A percentile compares a stretch with the other conserved stretches of the same genome.
phyloP scores from a whole-genome alignment of 2,329 filamentous ascomycete genomes.

The Thielaviopsis ethacetica region DNA sequence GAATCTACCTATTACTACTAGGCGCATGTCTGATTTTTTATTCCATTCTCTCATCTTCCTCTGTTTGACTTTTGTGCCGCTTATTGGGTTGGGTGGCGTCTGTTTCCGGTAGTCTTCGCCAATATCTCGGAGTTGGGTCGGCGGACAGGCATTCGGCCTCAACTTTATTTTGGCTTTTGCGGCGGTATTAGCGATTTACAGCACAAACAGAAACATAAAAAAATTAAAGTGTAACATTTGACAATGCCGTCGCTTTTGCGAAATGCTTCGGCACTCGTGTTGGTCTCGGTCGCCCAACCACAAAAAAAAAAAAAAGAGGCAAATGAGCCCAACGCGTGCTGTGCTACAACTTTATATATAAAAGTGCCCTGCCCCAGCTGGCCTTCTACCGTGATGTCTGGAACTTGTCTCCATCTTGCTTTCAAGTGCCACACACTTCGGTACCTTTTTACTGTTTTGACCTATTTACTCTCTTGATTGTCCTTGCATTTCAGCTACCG shows the following conservation, averaged over 20 bases:
- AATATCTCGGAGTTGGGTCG: conserved; percentile 10
- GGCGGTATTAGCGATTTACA: background rate
- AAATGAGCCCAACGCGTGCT: too few species aligned
- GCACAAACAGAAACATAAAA: background rate
- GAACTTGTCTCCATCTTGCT: too few species aligned
- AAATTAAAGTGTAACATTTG: too few species aligned
- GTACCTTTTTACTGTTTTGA: background rate
- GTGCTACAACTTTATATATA: too few species aligned
- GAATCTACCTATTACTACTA: background rate
- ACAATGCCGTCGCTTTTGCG: too few species aligned
- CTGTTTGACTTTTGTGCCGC: background rate
- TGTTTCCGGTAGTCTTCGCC: conserved; percentile 3
- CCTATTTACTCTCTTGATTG: background rate
- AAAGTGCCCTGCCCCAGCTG: too few species aligned
- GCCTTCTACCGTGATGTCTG: too few species aligned
- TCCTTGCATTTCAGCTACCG: background rate
- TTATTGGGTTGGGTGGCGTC: background rate
- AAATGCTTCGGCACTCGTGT: too few species aligned
- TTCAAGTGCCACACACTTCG: too few species aligned
- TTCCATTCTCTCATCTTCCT: background rate
- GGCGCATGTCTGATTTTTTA: background rate
- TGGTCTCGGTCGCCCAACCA: too few species aligned
- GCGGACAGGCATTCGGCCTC: conserved; percentile 8
- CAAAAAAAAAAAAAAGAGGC: too few species aligned
- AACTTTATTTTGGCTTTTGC: background rate